Base-by-base conservation (phyloP, 352 stramenopile genomes). In the Phytophthora gonapodyides region DNA sequence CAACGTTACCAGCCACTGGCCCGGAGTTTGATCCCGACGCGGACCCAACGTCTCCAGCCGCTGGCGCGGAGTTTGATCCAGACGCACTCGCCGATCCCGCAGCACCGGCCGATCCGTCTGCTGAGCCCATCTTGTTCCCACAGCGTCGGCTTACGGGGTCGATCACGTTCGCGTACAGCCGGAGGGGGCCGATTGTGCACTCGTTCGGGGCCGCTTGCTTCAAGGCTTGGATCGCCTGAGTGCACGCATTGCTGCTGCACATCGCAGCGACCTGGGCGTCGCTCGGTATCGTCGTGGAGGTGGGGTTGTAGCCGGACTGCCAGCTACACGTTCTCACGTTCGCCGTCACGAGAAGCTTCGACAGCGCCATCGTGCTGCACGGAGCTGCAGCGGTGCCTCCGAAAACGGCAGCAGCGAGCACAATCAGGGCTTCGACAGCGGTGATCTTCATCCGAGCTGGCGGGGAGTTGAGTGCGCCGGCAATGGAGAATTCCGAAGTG, bases 161-260 rank as follows among this genome's bases (percentile, higher is more conserved):
- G 10, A 76, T 60, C 15, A 75, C 49, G 30, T 75, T 43, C 16
- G 59, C 59, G 34, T 76, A 69, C 34, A 79, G 31, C 15, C 30
- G 55, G 7, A 74, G 17, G 17, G 45, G 24, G 1, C 63, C 71
- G 33, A 76, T 56, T 7, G 60, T 70, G 37, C 71, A 79, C 46
- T 79, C 71, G 10, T 64, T 54, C 6, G 77, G 67, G 11, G 56
- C 61, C 10, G 68, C 50, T 48, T 60, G 42, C 42, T 70, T 61
- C 19, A 82, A 27, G 2, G 50, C 31, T 12, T 63, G 37, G 9
- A 84, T 44, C 17, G 63, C 59, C 5, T 60, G 41, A 1, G 50
- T 55, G 51, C 76, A 84, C n/a, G 64, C 55, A 11, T 62, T 40
- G 43, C 65, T 73, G 7, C 43, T 63, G 60, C 76, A 84, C 15